These are phyloP conservation scores for Dillenia turbinata DNA, from an alignment of 164 flowering plant species.

Conservation along the genomic window DNA sequence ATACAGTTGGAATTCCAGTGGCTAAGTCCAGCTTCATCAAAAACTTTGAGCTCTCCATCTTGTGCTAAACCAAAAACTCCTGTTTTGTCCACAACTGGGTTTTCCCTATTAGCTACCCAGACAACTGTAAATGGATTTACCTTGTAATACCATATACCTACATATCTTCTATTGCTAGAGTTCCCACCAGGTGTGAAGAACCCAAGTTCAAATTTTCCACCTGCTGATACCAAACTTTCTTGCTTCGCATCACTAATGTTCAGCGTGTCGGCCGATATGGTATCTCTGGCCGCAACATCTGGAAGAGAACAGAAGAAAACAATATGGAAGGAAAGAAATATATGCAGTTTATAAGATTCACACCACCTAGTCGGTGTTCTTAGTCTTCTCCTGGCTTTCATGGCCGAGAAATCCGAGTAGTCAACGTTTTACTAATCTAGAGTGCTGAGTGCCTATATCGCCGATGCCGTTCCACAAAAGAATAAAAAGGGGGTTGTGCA, in stretches of 20 bases:
- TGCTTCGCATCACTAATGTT: constrained; percentile 11
- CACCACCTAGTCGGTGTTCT: too few relatives aligned
- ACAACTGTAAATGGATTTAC: constrained; percentile 9
- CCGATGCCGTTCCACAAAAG: too few relatives aligned
- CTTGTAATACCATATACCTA: constrained; percentile 30
- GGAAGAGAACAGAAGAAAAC: background rate
- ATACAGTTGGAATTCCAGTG: background rate
- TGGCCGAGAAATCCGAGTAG: too few relatives aligned
- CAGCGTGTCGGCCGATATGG: constrained; percentile 7
- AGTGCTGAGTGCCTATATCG: too few relatives aligned
- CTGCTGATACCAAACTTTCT: constrained; percentile 16
- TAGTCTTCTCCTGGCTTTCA: too few relatives aligned
- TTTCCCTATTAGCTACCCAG: constrained; percentile 6
- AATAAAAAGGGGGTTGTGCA: too few relatives aligned
- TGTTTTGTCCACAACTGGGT: background rate
- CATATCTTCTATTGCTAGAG: constrained; percentile 7
- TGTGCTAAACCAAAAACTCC: background rate
- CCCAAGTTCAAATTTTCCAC: constrained; percentile 22
- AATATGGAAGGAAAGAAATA: too few relatives aligned
- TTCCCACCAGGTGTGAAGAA: constrained; percentile 11
- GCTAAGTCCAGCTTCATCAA: background rate
- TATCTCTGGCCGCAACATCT: constrained; percentile 15
- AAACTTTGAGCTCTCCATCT: background rate
- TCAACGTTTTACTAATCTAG: too few relatives aligned
- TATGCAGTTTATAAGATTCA: too few relatives aligned